Evolutionary conservation across 495 filamentous ascomycete species (phyloP).

Genomic region (Halenospora varia): DNA sequence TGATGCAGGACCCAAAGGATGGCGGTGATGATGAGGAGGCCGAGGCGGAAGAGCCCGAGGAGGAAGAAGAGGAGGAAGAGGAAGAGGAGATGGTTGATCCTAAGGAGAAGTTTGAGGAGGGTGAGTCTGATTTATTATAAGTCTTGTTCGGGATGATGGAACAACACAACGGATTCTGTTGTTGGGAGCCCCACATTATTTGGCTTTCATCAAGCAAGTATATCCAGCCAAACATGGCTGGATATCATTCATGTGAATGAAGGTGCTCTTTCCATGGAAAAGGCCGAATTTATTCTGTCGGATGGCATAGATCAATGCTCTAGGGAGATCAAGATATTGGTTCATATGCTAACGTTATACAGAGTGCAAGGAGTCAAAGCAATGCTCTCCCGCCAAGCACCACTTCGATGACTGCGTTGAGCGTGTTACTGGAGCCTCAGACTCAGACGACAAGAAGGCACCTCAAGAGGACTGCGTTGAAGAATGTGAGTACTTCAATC

Average conservation of each 20-base stretch:
- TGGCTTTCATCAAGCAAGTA: too few relatives aligned
- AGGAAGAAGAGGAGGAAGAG: constrained; percentile 46
- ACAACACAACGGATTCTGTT: background rate
- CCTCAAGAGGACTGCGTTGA: constrained; percentile 92
- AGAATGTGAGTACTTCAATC: constrained; percentile 75
- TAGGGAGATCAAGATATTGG: background rate
- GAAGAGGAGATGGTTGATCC: constrained; percentile 65
- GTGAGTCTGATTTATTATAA: constrained; percentile 55
- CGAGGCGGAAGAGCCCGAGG: constrained; percentile 7
- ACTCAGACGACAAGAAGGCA: constrained; percentile 52
- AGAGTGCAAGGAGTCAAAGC: constrained; percentile 85
- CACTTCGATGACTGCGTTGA: constrained; percentile 97
- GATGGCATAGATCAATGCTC: too few relatives aligned
- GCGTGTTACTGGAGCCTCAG: constrained; percentile 77
- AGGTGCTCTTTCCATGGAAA: too few relatives aligned
- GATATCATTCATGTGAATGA: too few relatives aligned
- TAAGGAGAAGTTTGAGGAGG: constrained; percentile 86
- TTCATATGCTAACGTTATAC: constrained; percentile 19
- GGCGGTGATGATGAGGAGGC: constrained; percentile 9
- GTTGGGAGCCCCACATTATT: background rate
- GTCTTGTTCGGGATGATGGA: too few relatives aligned
- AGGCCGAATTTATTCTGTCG: too few relatives aligned
- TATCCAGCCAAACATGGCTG: too few relatives aligned
- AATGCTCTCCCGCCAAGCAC: constrained; percentile 87
- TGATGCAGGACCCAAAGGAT: constrained; percentile 5